Evolutionary conservation across 2,329 filamentous ascomycete species (phyloP).

Genomic region (Pseudogymnoascus sp.): DNA sequence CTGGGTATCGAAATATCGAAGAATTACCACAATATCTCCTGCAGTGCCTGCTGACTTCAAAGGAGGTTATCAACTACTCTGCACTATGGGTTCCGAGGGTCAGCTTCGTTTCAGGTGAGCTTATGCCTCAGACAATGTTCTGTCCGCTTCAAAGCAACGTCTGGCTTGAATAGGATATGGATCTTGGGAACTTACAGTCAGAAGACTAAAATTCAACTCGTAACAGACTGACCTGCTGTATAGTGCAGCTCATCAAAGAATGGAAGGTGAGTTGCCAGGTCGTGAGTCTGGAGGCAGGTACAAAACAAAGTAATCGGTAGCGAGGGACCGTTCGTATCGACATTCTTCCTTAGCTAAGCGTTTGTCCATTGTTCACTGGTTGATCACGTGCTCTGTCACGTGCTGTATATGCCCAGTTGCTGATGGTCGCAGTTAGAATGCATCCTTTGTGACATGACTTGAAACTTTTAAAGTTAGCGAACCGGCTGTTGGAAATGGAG

Average conservation of each 20-base stretch:
- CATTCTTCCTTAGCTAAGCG: constrained; percentile 7
- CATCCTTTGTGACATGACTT: constrained; percentile 1
- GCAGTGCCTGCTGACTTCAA: constrained; percentile 80
- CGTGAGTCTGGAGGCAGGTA: neutral
- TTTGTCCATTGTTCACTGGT: neutral
- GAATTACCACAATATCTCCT: constrained; percentile 44
- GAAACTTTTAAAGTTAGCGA: neutral
- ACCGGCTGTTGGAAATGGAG: neutral
- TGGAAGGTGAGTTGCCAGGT: constrained; percentile 7
- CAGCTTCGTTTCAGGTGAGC: constrained; percentile 6
- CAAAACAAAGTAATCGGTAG: constrained; percentile 4
- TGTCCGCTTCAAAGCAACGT: neutral
- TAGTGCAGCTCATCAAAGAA: constrained; percentile 4
- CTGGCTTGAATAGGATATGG: neutral
- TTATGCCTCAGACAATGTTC: neutral
- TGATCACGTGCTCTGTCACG: neutral
- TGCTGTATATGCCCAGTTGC: neutral
- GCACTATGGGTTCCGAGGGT: constrained; percentile 13
- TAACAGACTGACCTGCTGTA: neutral
- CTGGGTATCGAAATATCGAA: constrained; percentile 7
- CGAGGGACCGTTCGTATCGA: constrained; percentile 3
- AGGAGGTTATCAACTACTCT: constrained; percentile 40
- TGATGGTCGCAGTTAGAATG: neutral
- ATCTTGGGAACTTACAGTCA: neutral
- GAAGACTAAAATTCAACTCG: constrained; percentile 5